These are phyloP conservation scores for Aspergillus sp. DNA, from an alignment of 2,329 filamentous ascomycete genomes.

Conservation along the genomic window DNA sequence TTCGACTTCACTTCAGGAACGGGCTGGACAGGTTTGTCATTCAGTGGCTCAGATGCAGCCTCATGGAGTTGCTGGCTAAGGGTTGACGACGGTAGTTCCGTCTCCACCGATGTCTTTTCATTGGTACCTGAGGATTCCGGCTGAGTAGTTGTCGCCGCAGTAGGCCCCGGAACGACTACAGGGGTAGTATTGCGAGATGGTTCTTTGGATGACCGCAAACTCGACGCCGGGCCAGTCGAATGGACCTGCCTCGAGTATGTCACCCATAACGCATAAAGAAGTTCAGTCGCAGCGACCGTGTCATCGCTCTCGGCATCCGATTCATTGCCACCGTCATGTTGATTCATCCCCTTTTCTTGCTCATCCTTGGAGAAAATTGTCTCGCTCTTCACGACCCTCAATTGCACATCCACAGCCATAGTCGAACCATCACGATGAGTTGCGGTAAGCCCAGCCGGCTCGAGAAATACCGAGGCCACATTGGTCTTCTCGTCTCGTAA, in stretches of 20 bases:
- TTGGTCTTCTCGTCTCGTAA: slow-evolving; percentile 77
- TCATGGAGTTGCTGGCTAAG: slow-evolving; percentile 47
- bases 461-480: slow-evolving; percentile 69
- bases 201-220: slow-evolving; percentile 43
- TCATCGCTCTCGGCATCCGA: slow-evolving; percentile 20
- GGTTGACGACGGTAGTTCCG: slow-evolving; percentile 38
- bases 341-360: slow-evolving; percentile 59
- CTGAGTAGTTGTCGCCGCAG: slow-evolving; percentile 24
- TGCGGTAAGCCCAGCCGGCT: slow-evolving; percentile 76
- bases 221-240: slow-evolving; percentile 58
- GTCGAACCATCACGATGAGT: slow-evolving; percentile 85
- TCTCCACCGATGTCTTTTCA: slow-evolving; percentile 22
- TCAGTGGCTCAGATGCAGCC: slow-evolving; percentile 42
- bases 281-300: slow-evolving; percentile 56
- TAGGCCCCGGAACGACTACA: slow-evolving; percentile 56
- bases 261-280: slow-evolving; percentile 94
- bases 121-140: slow-evolving; percentile 16
- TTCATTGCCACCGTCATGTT: slow-evolving; percentile 47
- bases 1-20: slow-evolving; percentile 21
- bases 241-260: slow-evolving; percentile 94
- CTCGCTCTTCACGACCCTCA: slow-evolving; percentile 91
- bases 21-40: slow-evolving; percentile 34
- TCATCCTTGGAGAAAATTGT: slow-evolving; percentile 54
- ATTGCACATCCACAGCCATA: slow-evolving; percentile 90
- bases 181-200: slow-evolving; percentile 63